These are phyloP conservation scores for Cephaloascus albidus DNA, from an alignment of 805 yeast genomes.

Conservation along the genomic window DNA sequence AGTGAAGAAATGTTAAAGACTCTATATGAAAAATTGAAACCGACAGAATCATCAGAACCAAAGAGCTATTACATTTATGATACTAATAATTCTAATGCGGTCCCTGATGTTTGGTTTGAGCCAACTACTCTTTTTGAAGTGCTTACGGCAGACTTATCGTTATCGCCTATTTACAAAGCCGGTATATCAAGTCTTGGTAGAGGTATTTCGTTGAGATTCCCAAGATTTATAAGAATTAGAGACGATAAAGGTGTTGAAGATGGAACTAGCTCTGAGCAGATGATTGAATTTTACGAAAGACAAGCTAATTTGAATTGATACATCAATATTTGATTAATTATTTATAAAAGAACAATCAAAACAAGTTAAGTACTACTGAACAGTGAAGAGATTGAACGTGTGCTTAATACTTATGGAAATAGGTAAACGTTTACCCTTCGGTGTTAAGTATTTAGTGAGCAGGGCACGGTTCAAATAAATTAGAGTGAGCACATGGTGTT, in stretches of 20 bases:
- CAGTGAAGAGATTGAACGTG: too few species aligned
- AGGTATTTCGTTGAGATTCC: conserved; percentile 84
- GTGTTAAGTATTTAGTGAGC: too few species aligned
- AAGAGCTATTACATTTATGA: conserved; percentile 64
- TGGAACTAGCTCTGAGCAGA: conserved; percentile 78
- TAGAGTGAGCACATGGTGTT: too few species aligned
- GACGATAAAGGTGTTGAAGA: conserved; percentile 84
- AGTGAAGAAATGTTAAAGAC: conserved; percentile 70
- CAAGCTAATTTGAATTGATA: conserved; percentile 38
- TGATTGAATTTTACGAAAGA: conserved; percentile 71
- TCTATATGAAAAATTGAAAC: conserved; percentile 51
- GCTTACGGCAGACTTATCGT: conserved; percentile 80
- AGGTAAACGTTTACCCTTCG: too few species aligned
- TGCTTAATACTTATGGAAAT: too few species aligned
- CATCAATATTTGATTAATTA: too few species aligned
- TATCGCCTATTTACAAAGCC: conserved; percentile 85
- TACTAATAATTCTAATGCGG: conserved; percentile 46
- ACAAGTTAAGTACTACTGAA: too few species aligned
- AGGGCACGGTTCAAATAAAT: too few species aligned
- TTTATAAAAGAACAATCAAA: too few species aligned
- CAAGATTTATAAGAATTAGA: conserved; percentile 73
- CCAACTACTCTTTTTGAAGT: conserved; percentile 82
- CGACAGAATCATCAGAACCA: conserved; percentile 57
- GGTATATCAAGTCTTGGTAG: conserved; percentile 64
- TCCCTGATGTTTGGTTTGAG: conserved; percentile 93